Base-by-base conservation (phyloP, 495 filamentous ascomycete genomes). In the Trypethelium eluteriae region DNA sequence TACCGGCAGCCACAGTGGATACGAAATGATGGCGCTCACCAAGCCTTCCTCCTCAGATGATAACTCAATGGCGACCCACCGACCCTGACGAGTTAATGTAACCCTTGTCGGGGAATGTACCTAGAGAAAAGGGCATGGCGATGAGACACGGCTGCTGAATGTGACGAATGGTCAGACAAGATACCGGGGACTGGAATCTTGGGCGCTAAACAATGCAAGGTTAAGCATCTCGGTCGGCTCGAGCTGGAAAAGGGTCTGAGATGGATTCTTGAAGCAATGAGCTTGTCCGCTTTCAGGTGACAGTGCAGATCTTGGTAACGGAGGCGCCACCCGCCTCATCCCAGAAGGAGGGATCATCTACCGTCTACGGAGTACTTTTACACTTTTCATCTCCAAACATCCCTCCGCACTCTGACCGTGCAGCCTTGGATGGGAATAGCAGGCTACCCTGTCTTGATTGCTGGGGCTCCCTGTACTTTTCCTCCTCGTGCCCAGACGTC, bases 261-360 rank as follows among this genome's bases (percentile, higher is more conserved):
- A 35, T 59, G 7, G 53, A 3, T 59, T 59, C 32, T 36, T 7
- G 5, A 10, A 32, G n/a, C 53, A 59, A 14, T 34, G 53, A 36
- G 32, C 53, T 11, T 36, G 53, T 59, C 53, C 14, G 53, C 32
- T 35, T 59, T 32, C 5, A 18, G 53, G 7, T 59, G 53, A 35
- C 32, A 59, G 14, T 59, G 53, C 53, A 59, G 53, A 59, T 59
- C 53, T 59, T 59, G 53, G 53, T 59, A 59, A 59, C 53, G 18
- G 18, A 59, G 32, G 53, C 53, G 53, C 53, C 53, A 59, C 53
- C 18, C 25, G 53, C 53, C 53, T 36, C 18, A 10, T 10, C 53
- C 53, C 32, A 36, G 18, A 59, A 35, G 25, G 53, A 59, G 14
- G 6, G 32, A 59, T 32, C 18, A 25, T 25, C 25, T 25, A 25